Conservation (phyloP, 2,329 filamentous ascomycete genomes). For the Alternaria hordeiaustralica region DNA sequence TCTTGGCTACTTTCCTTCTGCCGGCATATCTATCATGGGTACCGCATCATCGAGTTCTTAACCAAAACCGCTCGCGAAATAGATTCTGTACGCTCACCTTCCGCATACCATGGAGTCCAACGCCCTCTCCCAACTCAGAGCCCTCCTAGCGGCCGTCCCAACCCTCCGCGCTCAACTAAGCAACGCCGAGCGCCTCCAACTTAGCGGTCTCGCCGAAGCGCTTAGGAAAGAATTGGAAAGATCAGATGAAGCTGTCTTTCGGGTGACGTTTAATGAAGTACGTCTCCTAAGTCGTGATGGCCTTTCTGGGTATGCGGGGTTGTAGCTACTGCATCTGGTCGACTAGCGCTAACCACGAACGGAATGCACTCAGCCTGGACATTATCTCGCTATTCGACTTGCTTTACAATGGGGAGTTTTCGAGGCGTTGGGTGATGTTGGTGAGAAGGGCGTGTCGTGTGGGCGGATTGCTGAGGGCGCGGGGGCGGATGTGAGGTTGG, state of each 20-base stretch:
- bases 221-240: constrained; percentile 4
- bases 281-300: rapidly evolving
- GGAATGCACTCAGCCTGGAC: constrained; percentile 3
- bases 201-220: constrained; percentile 10
- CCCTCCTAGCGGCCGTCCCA: neutral
- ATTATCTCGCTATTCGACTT: constrained; percentile 15
- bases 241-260: neutral
- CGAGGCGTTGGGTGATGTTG: constrained; percentile 9
- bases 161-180: constrained; percentile 8
- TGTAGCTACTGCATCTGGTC: neutral
- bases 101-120: neutral
- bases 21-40: neutral
- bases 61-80: too few relatives aligned
- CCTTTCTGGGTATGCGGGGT: neutral
- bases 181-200: constrained; percentile 13
- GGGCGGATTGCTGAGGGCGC: neutral
- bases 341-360: neutral
- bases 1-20: neutral
- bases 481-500: neutral
- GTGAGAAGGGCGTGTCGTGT: neutral
- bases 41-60: too few relatives aligned
- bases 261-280: neutral
- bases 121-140: constrained; percentile 6
- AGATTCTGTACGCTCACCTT: too few relatives aligned
- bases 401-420: constrained; percentile 18